A percentile compares a stretch with the other conserved stretches of the same genome.
Evolutionary conservation across 345 rosid genomes (phyloP).

Genomic region (Aquilaria malaccensis): DNA sequence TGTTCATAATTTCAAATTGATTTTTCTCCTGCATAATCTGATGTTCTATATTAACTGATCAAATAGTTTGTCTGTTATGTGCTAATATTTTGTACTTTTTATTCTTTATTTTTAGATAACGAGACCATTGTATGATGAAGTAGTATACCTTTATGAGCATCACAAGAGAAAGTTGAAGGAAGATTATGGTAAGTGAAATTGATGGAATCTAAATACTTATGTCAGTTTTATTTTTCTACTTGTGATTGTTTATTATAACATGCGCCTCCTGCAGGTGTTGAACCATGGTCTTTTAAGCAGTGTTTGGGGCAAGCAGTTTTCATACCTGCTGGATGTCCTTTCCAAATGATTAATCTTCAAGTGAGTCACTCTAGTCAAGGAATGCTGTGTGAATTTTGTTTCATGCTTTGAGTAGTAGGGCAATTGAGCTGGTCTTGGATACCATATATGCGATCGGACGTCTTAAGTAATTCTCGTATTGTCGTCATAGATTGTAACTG

Average conservation of each 20-base stretch:
- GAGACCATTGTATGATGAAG: slow-evolving; percentile 56
- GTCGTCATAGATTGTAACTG: no score
- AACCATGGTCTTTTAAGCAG: slow-evolving; percentile 91
- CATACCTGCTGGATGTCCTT: slow-evolving; percentile 95
- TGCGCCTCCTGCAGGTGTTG: slow-evolving; percentile 56
- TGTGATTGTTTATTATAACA: not conserved
- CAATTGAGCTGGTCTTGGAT: not conserved
- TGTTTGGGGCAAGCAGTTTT: slow-evolving; percentile 77
- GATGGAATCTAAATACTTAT: not conserved
- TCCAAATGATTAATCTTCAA: slow-evolving; percentile 75
- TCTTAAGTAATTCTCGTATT: no score
- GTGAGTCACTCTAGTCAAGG: slow-evolving; percentile 25
- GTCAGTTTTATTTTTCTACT: slow-evolving; percentile 2
- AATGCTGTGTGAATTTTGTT: not conserved
- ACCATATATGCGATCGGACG: not conserved
- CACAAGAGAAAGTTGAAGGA: slow-evolving; percentile 65
- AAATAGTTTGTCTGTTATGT: no score
- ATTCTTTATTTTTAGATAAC: slow-evolving; percentile 36
- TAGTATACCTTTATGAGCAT: slow-evolving; percentile 42
- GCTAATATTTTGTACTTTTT: not conserved
- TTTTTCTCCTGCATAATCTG: no score
- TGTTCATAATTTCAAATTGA: slow-evolving; percentile 6
- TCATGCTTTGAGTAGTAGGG: slow-evolving; percentile 3
- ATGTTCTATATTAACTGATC: no score
- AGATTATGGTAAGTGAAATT: slow-evolving; percentile 58